Evolutionary conservation across 768 basidiomycete species (phyloP).

Genomic region (Ramaria rubella): DNA sequence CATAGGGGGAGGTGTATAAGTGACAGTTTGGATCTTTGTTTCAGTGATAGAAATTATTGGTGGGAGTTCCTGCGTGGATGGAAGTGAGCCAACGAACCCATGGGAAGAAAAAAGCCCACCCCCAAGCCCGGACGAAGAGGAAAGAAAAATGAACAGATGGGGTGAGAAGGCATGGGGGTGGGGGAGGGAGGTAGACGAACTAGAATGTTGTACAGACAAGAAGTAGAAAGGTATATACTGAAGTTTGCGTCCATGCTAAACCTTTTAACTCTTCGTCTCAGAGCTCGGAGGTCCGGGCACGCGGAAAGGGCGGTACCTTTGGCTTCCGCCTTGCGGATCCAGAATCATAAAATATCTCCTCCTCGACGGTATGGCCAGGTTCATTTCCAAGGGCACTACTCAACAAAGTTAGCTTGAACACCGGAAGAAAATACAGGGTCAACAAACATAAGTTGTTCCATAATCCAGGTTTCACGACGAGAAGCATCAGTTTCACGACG

Average conservation of each 20-base stretch:
- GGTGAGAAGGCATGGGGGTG: conserved; percentile 47
- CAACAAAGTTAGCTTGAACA: conserved; percentile 8
- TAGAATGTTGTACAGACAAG: conserved; percentile 40
- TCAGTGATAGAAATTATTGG: conserved; percentile 46
- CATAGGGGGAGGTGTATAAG: conserved; percentile 30
- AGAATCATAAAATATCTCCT: conserved; percentile 76
- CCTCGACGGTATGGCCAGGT: conserved; percentile 52
- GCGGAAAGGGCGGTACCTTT: conserved; percentile 85
- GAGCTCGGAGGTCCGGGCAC: conserved; percentile 71
- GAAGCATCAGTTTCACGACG: conserved; percentile 83
- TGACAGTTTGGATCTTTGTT: conserved; percentile 44
- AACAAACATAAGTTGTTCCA: conserved; percentile 85
- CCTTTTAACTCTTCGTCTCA: conserved; percentile 80
- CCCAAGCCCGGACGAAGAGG: conserved; percentile 91
- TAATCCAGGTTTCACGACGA: conserved; percentile 83
- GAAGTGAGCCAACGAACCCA: conserved; percentile 15
- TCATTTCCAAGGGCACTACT: conserved; percentile 64
- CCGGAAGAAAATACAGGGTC: conserved; percentile 1
- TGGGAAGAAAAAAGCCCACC: conserved; percentile 43
- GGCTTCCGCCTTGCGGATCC: conserved; percentile 58
- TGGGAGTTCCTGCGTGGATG: conserved; percentile 36
- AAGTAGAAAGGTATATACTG: conserved; percentile 24
- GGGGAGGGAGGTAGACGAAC: conserved; percentile 57
- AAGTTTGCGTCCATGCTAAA: conserved; percentile 31
- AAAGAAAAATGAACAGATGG: conserved; percentile 37